Conservation (phyloP, 768 basidiomycete species). For the Tylopilus plumbeoviolaceoides region DNA sequence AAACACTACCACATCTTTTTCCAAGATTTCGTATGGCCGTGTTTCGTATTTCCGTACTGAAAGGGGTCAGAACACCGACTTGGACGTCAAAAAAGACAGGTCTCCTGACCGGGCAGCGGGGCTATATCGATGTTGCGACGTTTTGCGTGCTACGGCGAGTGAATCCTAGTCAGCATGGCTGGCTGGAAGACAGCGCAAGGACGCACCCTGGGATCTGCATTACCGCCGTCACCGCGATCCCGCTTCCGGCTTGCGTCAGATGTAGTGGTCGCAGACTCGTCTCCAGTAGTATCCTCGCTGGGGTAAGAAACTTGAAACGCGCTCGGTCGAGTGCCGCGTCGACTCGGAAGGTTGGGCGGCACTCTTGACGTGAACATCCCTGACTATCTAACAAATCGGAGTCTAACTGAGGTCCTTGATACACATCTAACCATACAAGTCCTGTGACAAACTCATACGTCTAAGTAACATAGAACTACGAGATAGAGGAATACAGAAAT, state of each 20-base stretch:
- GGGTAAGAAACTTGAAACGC: conserved; percentile 57
- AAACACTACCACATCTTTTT: conserved; percentile 34
- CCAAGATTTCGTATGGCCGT: conserved; percentile 30
- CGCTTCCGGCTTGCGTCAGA: conserved; percentile 30
- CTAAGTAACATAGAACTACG: conserved; percentile 6
- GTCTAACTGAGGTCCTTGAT: not conserved
- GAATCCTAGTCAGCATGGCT: no score
- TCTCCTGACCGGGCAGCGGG: conserved; percentile 13
- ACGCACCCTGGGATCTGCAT: conserved; percentile 13
- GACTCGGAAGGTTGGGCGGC: conserved; percentile 8
- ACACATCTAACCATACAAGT: conserved; percentile 14
- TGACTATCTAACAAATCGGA: not conserved
- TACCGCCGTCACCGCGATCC: conserved; percentile 10
- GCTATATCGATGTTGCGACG: conserved; percentile 26
- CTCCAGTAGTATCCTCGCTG: conserved; percentile 28
- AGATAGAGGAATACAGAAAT: conserved; percentile 6
- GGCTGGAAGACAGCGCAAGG: not conserved
- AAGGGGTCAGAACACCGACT: not conserved
- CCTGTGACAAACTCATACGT: conserved; percentile 4
- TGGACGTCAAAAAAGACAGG: not conserved
- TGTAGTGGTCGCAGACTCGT: conserved; percentile 22
- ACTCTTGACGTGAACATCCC: not conserved
- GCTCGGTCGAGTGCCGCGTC: conserved; percentile 39
- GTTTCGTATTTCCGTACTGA: conserved; percentile 41
- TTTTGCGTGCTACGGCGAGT: conserved; percentile 15